phyloP scores from a whole-genome alignment of 352 stramenopile genomes.

The Phytophthora pini region DNA sequence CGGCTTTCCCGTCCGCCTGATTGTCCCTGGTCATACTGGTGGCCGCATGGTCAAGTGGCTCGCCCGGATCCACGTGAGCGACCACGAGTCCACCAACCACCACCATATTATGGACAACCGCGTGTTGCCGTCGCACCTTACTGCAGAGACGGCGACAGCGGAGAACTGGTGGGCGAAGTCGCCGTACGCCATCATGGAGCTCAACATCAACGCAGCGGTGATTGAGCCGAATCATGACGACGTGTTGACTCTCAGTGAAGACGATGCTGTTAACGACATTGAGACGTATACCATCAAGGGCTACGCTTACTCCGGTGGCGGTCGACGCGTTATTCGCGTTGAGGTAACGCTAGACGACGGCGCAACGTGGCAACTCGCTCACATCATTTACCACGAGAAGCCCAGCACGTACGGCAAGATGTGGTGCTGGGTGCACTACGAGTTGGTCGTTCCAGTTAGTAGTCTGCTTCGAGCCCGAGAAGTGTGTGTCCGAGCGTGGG shows the following conservation, averaged over 20 bases:
- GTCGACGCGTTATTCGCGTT: conserved; percentile 89
- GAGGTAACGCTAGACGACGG: conserved; percentile 91
- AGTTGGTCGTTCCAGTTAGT: conserved; percentile 70
- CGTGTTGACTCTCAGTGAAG: conserved; percentile 26
- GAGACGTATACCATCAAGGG: conserved; percentile 81
- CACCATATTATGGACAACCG: conserved; percentile 96
- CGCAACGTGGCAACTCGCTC: conserved; percentile 82
- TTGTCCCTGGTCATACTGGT: conserved; percentile 94
- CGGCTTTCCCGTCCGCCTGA: conserved; percentile 91
- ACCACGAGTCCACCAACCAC: conserved; percentile 82
- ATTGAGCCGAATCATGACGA: conserved; percentile 81
- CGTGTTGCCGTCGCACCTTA: conserved; percentile 92
- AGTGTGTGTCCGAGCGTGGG: conserved; percentile 92
- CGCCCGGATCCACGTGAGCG: conserved; percentile 86
- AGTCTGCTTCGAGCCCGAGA: conserved; percentile 79
- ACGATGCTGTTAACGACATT: conserved; percentile 31
- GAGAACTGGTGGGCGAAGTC: conserved; percentile 94
- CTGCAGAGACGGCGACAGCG: conserved; percentile 81
- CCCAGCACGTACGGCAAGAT: conserved; percentile 91
- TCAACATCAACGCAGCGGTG: conserved; percentile 95
- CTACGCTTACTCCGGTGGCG: conserved; percentile 94
- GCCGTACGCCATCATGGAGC: conserved; percentile 96
- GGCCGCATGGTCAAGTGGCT: conserved; percentile 96
- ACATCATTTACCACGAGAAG: conserved; percentile 70
- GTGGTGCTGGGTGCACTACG: conserved; percentile 95